Base-by-base conservation (phyloP, 1,284 basidiomycete species). In the Porphyrellus sp. region DNA sequence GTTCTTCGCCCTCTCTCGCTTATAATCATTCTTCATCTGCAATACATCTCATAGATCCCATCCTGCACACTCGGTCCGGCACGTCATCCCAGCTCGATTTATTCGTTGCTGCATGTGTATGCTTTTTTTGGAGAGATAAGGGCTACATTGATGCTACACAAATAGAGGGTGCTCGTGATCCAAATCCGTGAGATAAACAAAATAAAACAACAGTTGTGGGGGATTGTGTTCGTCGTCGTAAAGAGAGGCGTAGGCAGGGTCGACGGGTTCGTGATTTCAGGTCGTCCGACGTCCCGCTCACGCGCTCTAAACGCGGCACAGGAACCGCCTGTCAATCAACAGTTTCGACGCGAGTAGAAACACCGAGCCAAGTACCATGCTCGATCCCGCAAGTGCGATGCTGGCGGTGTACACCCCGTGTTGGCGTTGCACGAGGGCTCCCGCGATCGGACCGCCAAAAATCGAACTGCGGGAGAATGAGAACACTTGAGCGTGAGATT, bases 361-460 rank as follows among this genome's bases (percentile, higher is more conserved):
- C 27, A 78, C 52, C 8, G 83, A 82, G 12, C 83, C 84, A 25
- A 74, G 63, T 49, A 85, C 65, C 51, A 82, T 69, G n/a, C 77
- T 76, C 31, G 74, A 66, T 30, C 84, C 85, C 3, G 81, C 76
- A 55, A 85, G 79, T n/a, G 76, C 64, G 49, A 81, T 82, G 70
- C 82, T 74, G 39, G 74, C 74, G 0, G 68, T 68, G 63, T 79
- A 86, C 4, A 71, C 71, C 4, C 78, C 79, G 28, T 76, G 68
- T 21, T 71, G 65, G 18, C 52, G 63, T 28, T 72, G 67, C 12
- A 85, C 68, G 27, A 86, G 69, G 11, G 74, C 75, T 0, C 84
- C 84, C 9, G 80, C 84, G 15, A 75, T 73, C 2, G 84, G 84
- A 3, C 78, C 79, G 7, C 84, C 83, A 28, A 80, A 65, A 20